phyloP scores from a whole-genome alignment of 2,329 filamentous ascomycete species.

The Clonostachys byssicola region DNA sequence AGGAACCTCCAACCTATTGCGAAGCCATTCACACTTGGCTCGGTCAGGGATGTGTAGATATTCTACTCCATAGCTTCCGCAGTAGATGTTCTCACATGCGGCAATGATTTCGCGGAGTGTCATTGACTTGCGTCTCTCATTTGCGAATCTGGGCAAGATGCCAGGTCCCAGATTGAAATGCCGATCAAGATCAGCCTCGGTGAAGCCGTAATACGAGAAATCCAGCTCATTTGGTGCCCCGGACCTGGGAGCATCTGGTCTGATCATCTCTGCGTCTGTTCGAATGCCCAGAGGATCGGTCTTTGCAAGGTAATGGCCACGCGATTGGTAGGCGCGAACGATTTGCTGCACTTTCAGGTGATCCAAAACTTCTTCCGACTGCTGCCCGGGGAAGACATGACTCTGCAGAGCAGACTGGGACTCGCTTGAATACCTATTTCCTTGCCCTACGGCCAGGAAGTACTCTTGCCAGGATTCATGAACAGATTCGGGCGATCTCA shows the following conservation, averaged over 20 bases:
- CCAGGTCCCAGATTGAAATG: slow-evolving; percentile 91
- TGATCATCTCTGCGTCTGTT: slow-evolving; percentile 6
- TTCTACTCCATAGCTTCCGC: slow-evolving; percentile 94
- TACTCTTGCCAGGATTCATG: slow-evolving; percentile 99
- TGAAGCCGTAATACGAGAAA: slow-evolving; percentile 93
- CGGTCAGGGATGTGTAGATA: slow-evolving; percentile 99
- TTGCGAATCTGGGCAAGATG: slow-evolving; percentile 91
- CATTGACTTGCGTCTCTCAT: slow-evolving; percentile 89
- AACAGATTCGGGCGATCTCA: slow-evolving; percentile 85
- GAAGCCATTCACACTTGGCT: slow-evolving; percentile 97
- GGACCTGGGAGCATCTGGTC: slow-evolving; percentile 55
- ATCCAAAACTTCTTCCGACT: slow-evolving; percentile 60
- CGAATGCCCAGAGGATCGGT: slow-evolving; percentile 95
- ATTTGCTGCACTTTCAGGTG: slow-evolving; percentile 98
- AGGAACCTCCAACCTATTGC: slow-evolving; percentile 90
- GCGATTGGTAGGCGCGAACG: slow-evolving; percentile 94
- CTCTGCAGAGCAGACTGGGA: slow-evolving; percentile 72
- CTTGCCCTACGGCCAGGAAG: slow-evolving; percentile 70
- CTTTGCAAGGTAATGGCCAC: slow-evolving; percentile 96
- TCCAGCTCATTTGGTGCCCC: background rate
- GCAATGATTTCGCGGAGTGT: slow-evolving; percentile 90
- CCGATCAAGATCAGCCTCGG: slow-evolving; percentile 86
- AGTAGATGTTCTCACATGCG: slow-evolving; percentile 93
- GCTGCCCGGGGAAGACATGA: slow-evolving; percentile 62
- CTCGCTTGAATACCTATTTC: slow-evolving; percentile 57